Base-by-base conservation (phyloP, 495 filamentous ascomycete species). In the Cryomyces minteri region DNA sequence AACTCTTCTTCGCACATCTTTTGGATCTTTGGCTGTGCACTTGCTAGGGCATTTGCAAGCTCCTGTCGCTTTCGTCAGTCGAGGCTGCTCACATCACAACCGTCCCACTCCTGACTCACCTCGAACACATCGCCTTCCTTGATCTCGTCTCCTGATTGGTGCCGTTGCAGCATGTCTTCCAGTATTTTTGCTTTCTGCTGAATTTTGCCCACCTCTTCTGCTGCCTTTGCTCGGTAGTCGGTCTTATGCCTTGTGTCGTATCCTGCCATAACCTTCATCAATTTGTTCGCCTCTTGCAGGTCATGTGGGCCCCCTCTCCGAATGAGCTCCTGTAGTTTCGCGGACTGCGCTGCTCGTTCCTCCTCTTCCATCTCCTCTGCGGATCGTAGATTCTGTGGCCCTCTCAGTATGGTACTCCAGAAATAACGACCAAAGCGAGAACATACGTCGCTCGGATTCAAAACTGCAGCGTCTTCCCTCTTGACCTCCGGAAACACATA, bases 1-100 rank as follows among this genome's bases (percentile, higher is more conserved):
- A 84, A 94, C 57, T 98, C 90, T 56, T 96, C 90, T 58, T 98
- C 92, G 58, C 92, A 94, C 88, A 98, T 98, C 65, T 80, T 94
- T 55, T 94, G 87, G 46, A 96, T 98, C 66, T 98, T 96, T 1
- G 90, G 92, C 44, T 96, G 92, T 8, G 90, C 92, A 52, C 84
- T 94, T 59, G 83, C 83, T 31, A 98, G 67, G 4, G 90, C 78
- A 54, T 78, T 81, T n/a, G 86, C 86, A 43, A 98, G 75, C 66
- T 96, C 90, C 71, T 82, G 51, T 10, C 25, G 32, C 38, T 31
- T 41, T 25, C 49, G 43, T 31, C 6, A 25, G 39, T 47, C 29
- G 45, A 47, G 47, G 25, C 40, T 18, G 39, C 11, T 28, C 6
- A 44, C 31, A 7, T 6, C 31, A n/a, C 9, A 8, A 33, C 25